Conservation (phyloP, 2,329 filamentous ascomycete genomes). For the Peltaster fructicola region DNA sequence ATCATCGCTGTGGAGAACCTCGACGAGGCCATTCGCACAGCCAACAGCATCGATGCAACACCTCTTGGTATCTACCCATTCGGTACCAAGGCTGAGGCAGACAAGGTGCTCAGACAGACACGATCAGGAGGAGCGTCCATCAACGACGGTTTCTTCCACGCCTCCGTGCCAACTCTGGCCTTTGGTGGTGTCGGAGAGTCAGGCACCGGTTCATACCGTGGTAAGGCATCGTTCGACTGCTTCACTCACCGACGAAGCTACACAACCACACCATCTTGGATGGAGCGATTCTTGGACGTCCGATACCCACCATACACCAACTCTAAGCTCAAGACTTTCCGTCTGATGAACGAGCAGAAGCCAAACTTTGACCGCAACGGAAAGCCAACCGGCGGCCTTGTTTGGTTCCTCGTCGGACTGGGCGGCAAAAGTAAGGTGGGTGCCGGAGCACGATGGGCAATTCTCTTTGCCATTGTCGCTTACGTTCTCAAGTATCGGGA, state of each 20-base stretch:
- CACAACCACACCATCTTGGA: constrained; percentile 47
- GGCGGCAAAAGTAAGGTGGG: constrained; percentile 13
- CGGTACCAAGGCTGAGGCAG: constrained; percentile 60
- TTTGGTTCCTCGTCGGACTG: constrained; percentile 17
- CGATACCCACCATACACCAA: constrained; percentile 46
- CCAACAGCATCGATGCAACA: constrained; percentile 65
- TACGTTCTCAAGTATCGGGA: constrained; percentile 5
- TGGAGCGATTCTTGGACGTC: constrained; percentile 47
- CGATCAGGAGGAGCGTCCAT: constrained; percentile 34
- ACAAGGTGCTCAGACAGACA: constrained; percentile 37
- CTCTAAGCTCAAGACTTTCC: constrained; percentile 34
- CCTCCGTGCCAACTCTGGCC: constrained; percentile 48
- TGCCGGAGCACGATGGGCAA: constrained; percentile 13
- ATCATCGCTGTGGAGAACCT: constrained; percentile 61
- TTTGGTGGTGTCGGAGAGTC: constrained; percentile 75
- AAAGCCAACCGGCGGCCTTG: constrained; percentile 13
- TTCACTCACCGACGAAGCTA: constrained; percentile 47
- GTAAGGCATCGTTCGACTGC: constrained; percentile 52
- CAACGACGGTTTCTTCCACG: constrained; percentile 50
- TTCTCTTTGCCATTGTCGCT: constrained; percentile 11
- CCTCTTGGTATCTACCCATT: constrained; percentile 76
- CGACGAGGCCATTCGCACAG: constrained; percentile 70
- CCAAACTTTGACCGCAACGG: constrained; percentile 46
- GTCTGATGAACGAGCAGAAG: constrained; percentile 31
- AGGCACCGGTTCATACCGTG: constrained; percentile 59